Evolutionary conservation across 1,139 yeast species (phyloP).

Genomic region (Hemisphaericaspora lyxosophila): DNA sequence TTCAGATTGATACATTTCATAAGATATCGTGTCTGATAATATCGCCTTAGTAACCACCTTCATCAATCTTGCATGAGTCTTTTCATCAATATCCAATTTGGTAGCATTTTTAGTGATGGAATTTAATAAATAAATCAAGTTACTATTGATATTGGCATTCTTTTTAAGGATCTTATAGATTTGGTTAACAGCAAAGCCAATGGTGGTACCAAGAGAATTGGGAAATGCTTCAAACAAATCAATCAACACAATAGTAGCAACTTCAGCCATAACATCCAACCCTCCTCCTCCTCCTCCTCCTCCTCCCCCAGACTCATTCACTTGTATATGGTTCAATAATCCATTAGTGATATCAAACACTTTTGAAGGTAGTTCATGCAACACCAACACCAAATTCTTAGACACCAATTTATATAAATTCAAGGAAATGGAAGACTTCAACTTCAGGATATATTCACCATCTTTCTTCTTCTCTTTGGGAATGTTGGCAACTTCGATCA

Average conservation of each 20-base stretch:
- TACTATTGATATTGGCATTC: constrained; percentile 26
- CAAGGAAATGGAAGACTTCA: constrained; percentile 16
- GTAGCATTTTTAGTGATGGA: constrained; percentile 39
- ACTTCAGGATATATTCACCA: neutral
- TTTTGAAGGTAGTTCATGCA: constrained; percentile 36
- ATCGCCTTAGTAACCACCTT: constrained; percentile 35
- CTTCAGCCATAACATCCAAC: constrained; percentile 21
- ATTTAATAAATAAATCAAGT: constrained; percentile 34
- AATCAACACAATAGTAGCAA: constrained; percentile 34
- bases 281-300: constrained; percentile 10
- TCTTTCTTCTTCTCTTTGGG: constrained; percentile 16
- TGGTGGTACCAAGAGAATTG: constrained; percentile 36
- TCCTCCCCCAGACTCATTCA: constrained; percentile 17
- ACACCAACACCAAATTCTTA: constrained; percentile 27
- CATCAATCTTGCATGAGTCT: constrained; percentile 36
- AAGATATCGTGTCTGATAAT: constrained; percentile 17
- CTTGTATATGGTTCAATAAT: constrained; percentile 29
- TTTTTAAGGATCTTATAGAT: constrained; percentile 44
- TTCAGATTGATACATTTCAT: constrained; percentile 19
- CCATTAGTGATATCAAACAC: constrained; percentile 41
- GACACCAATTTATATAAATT: constrained; percentile 34
- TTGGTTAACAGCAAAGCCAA: constrained; percentile 35
- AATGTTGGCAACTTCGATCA: constrained; percentile 17
- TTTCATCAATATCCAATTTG: constrained; percentile 42
- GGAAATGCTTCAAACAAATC: constrained; percentile 44